A percentile compares a stretch with the other conserved stretches of the same genome.
These are phyloP conservation scores for Omphalea diandra DNA, from an alignment of 441 rosid genomes.

Conservation along the genomic window DNA sequence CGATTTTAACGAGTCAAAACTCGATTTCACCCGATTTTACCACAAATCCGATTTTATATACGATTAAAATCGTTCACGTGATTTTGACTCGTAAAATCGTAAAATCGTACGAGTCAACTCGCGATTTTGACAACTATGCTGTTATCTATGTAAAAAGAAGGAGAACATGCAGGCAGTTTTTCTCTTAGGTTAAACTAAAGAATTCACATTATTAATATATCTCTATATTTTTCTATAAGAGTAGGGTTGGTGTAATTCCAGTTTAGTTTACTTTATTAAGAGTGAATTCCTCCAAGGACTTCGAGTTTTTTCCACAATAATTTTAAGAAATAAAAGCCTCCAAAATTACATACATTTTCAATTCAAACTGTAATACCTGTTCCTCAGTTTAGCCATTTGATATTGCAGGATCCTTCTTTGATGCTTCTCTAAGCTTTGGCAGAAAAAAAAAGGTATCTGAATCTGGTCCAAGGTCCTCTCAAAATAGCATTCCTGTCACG, in stretches of 20 bases:
- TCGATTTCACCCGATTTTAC: too few relatives aligned
- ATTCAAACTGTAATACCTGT: background rate
- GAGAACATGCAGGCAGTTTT: background rate
- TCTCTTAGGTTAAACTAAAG: background rate
- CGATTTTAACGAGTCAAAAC: too few relatives aligned
- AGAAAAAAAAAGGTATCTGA: constrained; percentile 57
- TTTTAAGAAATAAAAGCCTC: too few relatives aligned
- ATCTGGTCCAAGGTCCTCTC: constrained; percentile 36
- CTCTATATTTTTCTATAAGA: too few relatives aligned
- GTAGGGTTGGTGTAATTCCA: too few relatives aligned
- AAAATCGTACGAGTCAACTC: too few relatives aligned
- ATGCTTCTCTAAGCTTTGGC: constrained; percentile 52
- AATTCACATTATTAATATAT: background rate
- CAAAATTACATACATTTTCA: background rate
- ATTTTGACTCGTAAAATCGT: too few relatives aligned
- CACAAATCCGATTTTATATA: too few relatives aligned
- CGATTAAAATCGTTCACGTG: too few relatives aligned
- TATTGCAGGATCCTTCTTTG: constrained; percentile 52
- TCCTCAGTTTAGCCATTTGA: constrained; percentile 19
- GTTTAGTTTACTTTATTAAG: too few relatives aligned
- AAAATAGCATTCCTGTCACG: constrained; percentile 21
- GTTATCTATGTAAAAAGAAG: background rate
- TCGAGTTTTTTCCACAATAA: background rate
- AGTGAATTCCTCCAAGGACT: background rate
- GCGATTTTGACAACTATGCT: too few relatives aligned